phyloP scores from a whole-genome alignment of 2,329 filamentous ascomycete species.

The Fusarium ramigenum region DNA sequence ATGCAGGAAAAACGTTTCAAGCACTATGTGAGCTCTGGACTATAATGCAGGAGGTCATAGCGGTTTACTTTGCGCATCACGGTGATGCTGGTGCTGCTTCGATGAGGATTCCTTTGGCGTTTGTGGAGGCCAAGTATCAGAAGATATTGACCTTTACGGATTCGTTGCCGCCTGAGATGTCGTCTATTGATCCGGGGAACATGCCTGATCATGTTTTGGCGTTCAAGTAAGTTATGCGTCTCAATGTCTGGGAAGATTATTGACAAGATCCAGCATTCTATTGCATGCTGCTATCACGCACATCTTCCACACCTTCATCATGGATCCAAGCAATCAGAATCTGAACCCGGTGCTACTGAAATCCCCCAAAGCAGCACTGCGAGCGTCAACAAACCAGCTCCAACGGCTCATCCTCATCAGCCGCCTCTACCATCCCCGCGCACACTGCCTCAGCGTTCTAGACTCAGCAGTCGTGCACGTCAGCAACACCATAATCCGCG shows the following conservation, averaged over 20 bases:
- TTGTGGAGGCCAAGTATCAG: conserved; percentile 20
- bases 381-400: conserved; percentile 13
- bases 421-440: conserved; percentile 7
- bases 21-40: conserved; percentile 27
- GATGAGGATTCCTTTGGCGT: conserved; percentile 11
- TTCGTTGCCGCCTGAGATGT: conserved; percentile 6
- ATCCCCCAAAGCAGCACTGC: not conserved
- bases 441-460: not conserved
- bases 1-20: conserved; percentile 28
- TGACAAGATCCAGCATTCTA: not conserved
- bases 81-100: not conserved
- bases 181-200: not conserved
- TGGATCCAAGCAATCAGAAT: not conserved
- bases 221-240: not conserved
- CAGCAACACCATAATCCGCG: conserved; percentile 23
- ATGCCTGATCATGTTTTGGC: conserved; percentile 24
- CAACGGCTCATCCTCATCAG: conserved; percentile 16
- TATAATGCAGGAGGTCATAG: conserved; percentile 29
- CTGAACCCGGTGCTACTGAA: not conserved
- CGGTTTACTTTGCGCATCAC: conserved; percentile 17
- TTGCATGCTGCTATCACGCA: conserved; percentile 9
- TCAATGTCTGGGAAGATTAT: fast-evolving
- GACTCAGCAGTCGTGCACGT: conserved; percentile 16
- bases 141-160: conserved; percentile 17
- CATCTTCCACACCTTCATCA: conserved; percentile 10